Evolutionary conservation across 345 rosid species (phyloP).

Genomic region (Syzygium oleosum): DNA sequence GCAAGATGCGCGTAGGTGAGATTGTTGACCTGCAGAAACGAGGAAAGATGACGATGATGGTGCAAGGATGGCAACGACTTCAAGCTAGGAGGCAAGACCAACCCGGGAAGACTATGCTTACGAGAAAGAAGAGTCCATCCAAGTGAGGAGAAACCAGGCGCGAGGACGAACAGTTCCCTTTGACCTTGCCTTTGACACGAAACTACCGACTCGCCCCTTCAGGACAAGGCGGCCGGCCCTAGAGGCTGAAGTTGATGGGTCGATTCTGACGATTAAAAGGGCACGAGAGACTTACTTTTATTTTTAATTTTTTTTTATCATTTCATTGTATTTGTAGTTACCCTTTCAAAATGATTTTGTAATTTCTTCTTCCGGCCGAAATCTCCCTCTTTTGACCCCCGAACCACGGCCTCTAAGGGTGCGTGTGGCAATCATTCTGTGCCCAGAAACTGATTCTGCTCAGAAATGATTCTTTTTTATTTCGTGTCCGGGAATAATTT

Average conservation of each 20-base stretch:
- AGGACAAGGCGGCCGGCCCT: not conserved
- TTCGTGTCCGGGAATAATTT: too few species aligned
- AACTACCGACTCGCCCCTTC: not conserved
- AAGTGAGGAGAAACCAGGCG: not conserved
- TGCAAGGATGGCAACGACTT: not conserved
- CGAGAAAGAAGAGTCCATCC: not conserved
- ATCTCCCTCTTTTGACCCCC: too few species aligned
- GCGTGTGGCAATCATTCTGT: too few species aligned
- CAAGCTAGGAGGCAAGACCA: too few species aligned
- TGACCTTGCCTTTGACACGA: not conserved
- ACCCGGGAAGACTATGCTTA: not conserved
- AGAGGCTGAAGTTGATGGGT: not conserved
- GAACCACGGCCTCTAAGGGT: too few species aligned
- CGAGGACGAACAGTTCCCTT: not conserved
- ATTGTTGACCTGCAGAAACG: not conserved
- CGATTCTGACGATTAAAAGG: not conserved
- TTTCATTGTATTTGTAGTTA: not conserved
- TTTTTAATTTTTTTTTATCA: not conserved
- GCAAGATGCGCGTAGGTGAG: not conserved
- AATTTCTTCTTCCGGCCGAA: too few species aligned
- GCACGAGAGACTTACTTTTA: not conserved
- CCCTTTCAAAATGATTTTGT: too few species aligned
- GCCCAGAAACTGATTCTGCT: too few species aligned
- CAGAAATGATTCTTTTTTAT: too few species aligned
- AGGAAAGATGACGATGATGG: not conserved